Base-by-base conservation (phyloP, 1,139 yeast genomes). In the Suhomyces yuchorum region DNA sequence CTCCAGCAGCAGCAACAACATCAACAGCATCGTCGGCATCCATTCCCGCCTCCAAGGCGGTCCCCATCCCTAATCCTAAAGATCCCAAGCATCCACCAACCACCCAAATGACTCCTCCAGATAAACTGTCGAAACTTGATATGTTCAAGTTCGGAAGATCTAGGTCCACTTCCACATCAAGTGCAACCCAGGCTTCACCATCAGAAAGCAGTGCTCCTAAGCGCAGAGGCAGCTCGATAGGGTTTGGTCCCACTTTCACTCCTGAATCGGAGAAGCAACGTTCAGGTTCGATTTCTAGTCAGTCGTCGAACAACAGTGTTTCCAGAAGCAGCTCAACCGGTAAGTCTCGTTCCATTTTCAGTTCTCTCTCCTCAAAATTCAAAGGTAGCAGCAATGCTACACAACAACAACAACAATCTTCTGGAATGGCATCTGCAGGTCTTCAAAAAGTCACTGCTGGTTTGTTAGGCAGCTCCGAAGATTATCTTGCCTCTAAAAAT, bases 281-380 rank as follows among this genome's bases (percentile, higher is more conserved):
- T 3, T 36, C 43, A 7, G 28, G 35, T 3, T 41, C 43, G 2
- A 28, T 36, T 2, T 47, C 55, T 23, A 43, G 50, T 17, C 39
- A 51, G n/a, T 44, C 55, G 4, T 40, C 43, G n/a, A 53, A 62
- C 3, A 62, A 63, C 2, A 45, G 48, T 18, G 59, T 62, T 8
- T 53, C 66, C 7, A 54, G 69, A 26, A 56, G 62, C 42, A 63
- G 62, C 48, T 61, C 72, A 26, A 54, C 55, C 7, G 62, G 60
- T 39, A 68, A 63, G 41, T 68, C 72, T 41, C 74, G 75, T 52
- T 75, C 81, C 2, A 51, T 80, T 9, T 78, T 80, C 61, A 72
- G 80, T 51, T 73, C 80, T 4, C 58, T 82, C 12, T 81, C 86
- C 2, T 78, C 85, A 3, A 82, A 82, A 57, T 75, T 82, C 54